phyloP scores from a whole-genome alignment of 164 flowering plant genomes.

The Malania oleifera region DNA sequence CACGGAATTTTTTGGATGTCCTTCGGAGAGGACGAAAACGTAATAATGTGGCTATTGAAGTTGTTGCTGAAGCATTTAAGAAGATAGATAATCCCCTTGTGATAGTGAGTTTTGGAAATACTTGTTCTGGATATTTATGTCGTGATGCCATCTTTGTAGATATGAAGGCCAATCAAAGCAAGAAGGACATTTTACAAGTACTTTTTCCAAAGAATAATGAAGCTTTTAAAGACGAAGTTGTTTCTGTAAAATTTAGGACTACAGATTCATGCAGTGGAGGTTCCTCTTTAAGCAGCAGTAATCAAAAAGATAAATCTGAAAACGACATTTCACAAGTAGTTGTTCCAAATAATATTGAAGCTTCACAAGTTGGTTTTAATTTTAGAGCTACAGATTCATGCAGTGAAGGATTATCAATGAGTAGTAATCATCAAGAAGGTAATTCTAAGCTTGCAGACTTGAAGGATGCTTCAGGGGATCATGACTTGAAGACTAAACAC shows the following conservation, averaged over 20 bases:
- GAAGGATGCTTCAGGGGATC: no score
- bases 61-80: conserved; percentile 44
- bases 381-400: not conserved
- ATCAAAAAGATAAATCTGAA: no score
- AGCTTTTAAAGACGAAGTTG: conserved; percentile 1
- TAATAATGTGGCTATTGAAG: not conserved
- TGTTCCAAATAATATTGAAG: conserved; percentile 29
- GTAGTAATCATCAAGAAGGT: not conserved
- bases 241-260: not conserved
- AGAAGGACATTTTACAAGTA: conserved; percentile 32
- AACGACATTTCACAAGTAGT: conserved; percentile 36
- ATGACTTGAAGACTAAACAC: no score
- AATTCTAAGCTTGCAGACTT: no score
- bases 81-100: conserved; percentile 56
- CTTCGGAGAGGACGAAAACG: conserved; percentile 11
- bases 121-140: conserved; percentile 4
- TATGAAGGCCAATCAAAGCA: conserved; percentile 20
- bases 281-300: not conserved
- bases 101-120: conserved; percentile 20
- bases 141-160: conserved; percentile 30
- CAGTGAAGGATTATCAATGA: not conserved
- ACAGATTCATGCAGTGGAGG: not conserved
- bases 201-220: conserved; percentile 34
- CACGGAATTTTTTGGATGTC: conserved; percentile 28
- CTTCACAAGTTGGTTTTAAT: not conserved